Evolutionary conservation across 202 grass and related monocot genomes (phyloP).

Genomic region (Panicum hallii): DNA sequence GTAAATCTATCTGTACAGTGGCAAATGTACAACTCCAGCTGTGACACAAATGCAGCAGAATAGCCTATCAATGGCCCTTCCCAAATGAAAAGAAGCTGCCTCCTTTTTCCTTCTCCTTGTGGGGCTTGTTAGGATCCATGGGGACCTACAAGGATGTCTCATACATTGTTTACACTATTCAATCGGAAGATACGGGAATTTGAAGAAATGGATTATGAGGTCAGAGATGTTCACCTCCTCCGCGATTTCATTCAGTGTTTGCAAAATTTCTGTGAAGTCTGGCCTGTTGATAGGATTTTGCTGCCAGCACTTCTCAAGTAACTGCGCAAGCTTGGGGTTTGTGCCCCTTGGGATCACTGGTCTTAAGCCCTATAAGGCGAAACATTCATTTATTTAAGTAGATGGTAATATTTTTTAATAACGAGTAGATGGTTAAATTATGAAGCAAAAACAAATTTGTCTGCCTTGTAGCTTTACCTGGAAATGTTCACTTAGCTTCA

Average conservation of each 20-base stretch:
- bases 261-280: constrained; percentile 67
- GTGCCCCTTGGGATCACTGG: constrained; percentile 65
- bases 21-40: constrained; percentile 9
- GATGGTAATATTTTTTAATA: too few relatives aligned
- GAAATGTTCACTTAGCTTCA: not conserved
- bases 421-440: not conserved
- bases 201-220: not conserved
- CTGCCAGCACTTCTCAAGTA: constrained; percentile 74
- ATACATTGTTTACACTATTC: not conserved
- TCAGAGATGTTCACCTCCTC: constrained; percentile 56
- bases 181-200: not conserved
- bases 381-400: not conserved
- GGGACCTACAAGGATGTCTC: not conserved
- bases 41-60: not conserved
- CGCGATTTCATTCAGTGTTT: constrained; percentile 54
- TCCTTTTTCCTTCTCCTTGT: constrained; percentile 36
- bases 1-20: not conserved
- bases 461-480: not conserved
- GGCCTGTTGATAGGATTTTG: constrained; percentile 61
- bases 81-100: constrained; percentile 31
- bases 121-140: constrained; percentile 32
- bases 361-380: constrained; percentile 51
- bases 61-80: constrained; percentile 12
- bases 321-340: constrained; percentile 52
- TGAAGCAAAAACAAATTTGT: not conserved